Conservation (phyloP, 2,329 filamentous ascomycete species). For the Phaeoacremonium minimum region DNA sequence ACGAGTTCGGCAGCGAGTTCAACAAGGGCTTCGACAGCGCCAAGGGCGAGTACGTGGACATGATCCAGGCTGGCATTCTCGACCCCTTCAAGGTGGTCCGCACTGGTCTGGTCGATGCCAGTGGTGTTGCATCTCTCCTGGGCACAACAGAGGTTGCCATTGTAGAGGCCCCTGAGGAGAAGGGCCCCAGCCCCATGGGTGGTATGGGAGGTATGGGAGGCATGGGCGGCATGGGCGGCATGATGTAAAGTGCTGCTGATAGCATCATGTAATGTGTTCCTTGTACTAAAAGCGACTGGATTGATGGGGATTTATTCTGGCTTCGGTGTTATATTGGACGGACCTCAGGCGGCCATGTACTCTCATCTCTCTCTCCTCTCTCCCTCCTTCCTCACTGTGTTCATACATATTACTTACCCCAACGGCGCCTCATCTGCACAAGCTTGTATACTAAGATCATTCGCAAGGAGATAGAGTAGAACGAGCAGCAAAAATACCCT, state of each 20-base stretch:
- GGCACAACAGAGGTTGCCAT: slow-evolving; percentile 98
- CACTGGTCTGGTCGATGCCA: slow-evolving; percentile 90
- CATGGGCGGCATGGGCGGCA: slow-evolving; percentile 57
- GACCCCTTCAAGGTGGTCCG: slow-evolving; percentile 99
- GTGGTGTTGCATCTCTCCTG: slow-evolving; percentile 91
- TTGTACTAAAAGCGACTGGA: slow-evolving; percentile 22
- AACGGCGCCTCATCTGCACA: no score
- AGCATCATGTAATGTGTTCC: slow-evolving; percentile 11
- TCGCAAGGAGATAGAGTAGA: no score
- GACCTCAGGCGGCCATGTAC: slow-evolving; percentile 32
- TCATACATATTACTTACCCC: slow-evolving; percentile 17
- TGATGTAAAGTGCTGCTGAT: slow-evolving; percentile 47
- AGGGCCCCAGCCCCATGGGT: slow-evolving; percentile 66
- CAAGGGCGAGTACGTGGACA: slow-evolving; percentile 98
- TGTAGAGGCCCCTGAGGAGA: slow-evolving; percentile 92
- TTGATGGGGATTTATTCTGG: slow-evolving; percentile 42
- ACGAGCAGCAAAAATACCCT: no score
- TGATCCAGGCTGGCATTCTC: slow-evolving; percentile 95
- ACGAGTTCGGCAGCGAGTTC: slow-evolving; percentile 89
- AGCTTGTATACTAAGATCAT: not conserved
- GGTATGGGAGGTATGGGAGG: slow-evolving; percentile 67
- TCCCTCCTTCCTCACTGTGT: slow-evolving; percentile 17
- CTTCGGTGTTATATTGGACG: slow-evolving; percentile 41
- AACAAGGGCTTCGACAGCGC: slow-evolving; percentile 97
- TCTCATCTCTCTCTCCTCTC: slow-evolving; percentile 28